Base-by-base conservation (phyloP, 345 rosid species). In the Euphorbia lathyris region DNA sequence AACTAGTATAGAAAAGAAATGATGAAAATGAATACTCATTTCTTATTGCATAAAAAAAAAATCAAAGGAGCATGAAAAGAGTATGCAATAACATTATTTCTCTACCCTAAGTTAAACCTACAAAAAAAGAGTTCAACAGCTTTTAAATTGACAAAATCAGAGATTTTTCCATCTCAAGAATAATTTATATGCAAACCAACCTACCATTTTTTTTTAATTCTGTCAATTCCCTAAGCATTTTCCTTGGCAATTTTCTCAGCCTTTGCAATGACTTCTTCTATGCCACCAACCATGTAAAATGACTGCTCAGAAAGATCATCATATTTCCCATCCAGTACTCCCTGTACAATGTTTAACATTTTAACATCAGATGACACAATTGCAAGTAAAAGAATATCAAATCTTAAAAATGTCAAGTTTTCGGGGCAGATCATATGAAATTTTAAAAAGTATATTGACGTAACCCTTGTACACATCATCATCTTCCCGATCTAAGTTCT, bases 241-340 rank as follows among this genome's bases (percentile, higher is more conserved):
- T 93, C 97, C 87, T 76, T 87, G 64, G 97, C 81, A 68, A 93
- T 93, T 87, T 88, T 86, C 40, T 86, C 94, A 0, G 90, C 97
- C 85, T 90, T 90, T 26, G 97, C 91, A 65, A 90, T 78, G 22
- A 90, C 97, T 57, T 90, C 97, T 1, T 90, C 93, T 12, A 90
- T 88, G 60, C 96, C 96, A 55, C 93, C 96, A 65, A 90, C 90
- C 96, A 90, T 88, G 77, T 90, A 90, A 72, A 90, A 90, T 7
- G 96, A 85, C 71, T 90, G 96, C 51, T 90, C 91, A 7, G 96
- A 45, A 50, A 90, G 93, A 71, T 88, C 97, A 65, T 90, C 97
- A 23, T 82, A 91, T 76, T 85, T 88, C 22, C 97, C 97, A 58
- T 91, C 97, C 86, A 91, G 82, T 29, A 91, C 89, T 5, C 97